Conservation (phyloP, 306 rosid genomes). For the Acacia melanoxylon region DNA sequence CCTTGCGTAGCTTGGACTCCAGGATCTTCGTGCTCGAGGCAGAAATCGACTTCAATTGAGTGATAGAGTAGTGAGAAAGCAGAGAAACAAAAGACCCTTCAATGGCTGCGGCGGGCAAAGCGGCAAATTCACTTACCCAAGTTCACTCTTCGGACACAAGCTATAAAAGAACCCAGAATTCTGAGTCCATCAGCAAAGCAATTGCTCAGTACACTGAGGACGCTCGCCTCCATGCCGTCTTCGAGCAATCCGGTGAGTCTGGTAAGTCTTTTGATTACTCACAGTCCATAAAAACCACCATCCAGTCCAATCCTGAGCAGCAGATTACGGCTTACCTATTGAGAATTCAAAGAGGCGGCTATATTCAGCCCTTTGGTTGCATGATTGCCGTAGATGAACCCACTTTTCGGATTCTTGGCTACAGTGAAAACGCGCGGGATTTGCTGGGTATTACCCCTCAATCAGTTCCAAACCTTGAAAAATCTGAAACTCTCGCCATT, state of each 20-base stretch:
- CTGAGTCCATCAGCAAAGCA: slow-evolving; percentile 70
- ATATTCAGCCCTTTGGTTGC: slow-evolving; percentile 84
- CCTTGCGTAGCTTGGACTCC: neutral
- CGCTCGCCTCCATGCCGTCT: slow-evolving; percentile 90
- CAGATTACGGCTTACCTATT: slow-evolving; percentile 78
- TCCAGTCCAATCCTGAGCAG: slow-evolving; percentile 59
- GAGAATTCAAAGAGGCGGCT: slow-evolving; percentile 86
- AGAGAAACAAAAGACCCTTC: neutral
- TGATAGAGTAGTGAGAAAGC: neutral
- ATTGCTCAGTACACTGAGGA: slow-evolving; percentile 94
- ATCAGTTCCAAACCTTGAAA: slow-evolving; percentile 69
- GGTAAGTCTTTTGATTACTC: slow-evolving; percentile 76
- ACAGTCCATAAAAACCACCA: slow-evolving; percentile 40
- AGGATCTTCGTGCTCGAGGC: neutral
- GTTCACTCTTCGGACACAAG: slow-evolving; percentile 46
- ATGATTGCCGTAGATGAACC: slow-evolving; percentile 72
- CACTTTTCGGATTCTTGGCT: slow-evolving; percentile 55
- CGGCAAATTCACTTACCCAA: slow-evolving; percentile 26
- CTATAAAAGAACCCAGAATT: slow-evolving; percentile 23
- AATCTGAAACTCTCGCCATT: slow-evolving; percentile 35
- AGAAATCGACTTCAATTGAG: neutral
- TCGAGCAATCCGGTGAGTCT: slow-evolving; percentile 78
- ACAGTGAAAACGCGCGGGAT: slow-evolving; percentile 80
- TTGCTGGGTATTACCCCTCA: slow-evolving; percentile 76
- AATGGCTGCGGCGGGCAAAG: slow-evolving; percentile 51